Base-by-base conservation (phyloP, 306 rosid species). In the Begonia loranthoides region DNA sequence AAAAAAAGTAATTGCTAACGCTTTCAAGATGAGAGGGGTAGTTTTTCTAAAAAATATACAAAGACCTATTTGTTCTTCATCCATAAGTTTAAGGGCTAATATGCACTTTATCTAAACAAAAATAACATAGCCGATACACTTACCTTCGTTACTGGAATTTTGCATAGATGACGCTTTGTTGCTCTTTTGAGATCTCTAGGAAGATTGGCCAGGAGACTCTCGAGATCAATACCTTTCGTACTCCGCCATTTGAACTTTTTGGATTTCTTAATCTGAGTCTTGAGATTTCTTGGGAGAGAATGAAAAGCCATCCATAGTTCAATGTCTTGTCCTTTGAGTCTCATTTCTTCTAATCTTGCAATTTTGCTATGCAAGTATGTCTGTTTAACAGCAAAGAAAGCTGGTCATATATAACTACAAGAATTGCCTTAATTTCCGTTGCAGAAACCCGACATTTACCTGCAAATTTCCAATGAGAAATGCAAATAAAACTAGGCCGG, bases 321-420 rank as follows among this genome's bases (percentile, higher is more conserved):
- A 33, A 62, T 62, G 16, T 62, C 73, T 13, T 19, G 55, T 22
- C 55, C 66, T 49, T 54, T 72, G 24, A 12, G 34, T 17, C 49
- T 51, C 34, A 71, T 51, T 45, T 60, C 64, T 45, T 44, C 96
- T 65, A 74, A 60, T 55, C 92, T 77, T 5, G 76, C 73, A 38
- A 80, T 77, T 24, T 77, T 70, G 60, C 82, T 64, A 33, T 80
- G 80, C 73, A 86, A 65, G 52, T 73, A 82, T 51, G 81, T 82
- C 95, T 86, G 76, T 69, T 48, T 54, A 1, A 1, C 56, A 17
- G 6, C 40, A 16, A 17, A 56, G 7, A 16, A 15, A 40, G 13
- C 9, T n/a, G n/a, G n/a, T n/a, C n/a, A n/a, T 41, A 10, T 55
- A 17, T 12, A 55, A 15, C 41, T 11, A 46, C 28, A 45, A 57